A percentile compares a stretch with the other conserved stretches of the same genome.
Conservation (phyloP, 306 rosid species). For the Dryas alaskensis region DNA sequence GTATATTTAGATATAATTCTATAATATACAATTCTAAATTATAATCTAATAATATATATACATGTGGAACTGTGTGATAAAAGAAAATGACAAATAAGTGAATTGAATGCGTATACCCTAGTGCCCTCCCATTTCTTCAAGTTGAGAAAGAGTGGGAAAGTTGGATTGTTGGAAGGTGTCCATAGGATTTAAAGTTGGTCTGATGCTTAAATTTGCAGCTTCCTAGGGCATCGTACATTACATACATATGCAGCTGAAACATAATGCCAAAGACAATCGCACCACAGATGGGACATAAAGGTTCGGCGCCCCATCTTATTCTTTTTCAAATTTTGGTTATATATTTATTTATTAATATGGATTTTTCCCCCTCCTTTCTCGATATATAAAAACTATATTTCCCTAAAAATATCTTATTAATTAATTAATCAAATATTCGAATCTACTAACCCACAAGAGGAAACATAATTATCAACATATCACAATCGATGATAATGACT, state of each 20-base stretch:
- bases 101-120: too few relatives aligned
- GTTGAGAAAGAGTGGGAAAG: background rate
- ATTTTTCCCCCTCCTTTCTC: constrained; percentile 34
- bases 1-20: background rate
- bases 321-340: constrained; percentile 27
- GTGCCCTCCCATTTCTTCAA: background rate
- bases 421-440: background rate
- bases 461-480: background rate
- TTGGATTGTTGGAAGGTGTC: background rate
- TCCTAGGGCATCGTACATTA: constrained; percentile 23
- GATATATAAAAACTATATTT: constrained; percentile 24
- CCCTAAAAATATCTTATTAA: background rate
- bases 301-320: constrained; percentile 50
- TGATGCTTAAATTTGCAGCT: constrained; percentile 47
- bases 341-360: constrained; percentile 21
- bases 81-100: too few relatives aligned
- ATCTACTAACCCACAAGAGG: background rate
- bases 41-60: too few relatives aligned
- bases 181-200: background rate
- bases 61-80: too few relatives aligned
- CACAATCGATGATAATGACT: background rate
- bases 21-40: too few relatives aligned
- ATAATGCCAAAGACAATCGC: constrained; percentile 27
- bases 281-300: constrained; percentile 55
- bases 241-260: constrained; percentile 23